These are phyloP conservation scores for Stenogyne calaminthoides DNA, from an alignment of 305 asterid genomes.

Conservation along the genomic window DNA sequence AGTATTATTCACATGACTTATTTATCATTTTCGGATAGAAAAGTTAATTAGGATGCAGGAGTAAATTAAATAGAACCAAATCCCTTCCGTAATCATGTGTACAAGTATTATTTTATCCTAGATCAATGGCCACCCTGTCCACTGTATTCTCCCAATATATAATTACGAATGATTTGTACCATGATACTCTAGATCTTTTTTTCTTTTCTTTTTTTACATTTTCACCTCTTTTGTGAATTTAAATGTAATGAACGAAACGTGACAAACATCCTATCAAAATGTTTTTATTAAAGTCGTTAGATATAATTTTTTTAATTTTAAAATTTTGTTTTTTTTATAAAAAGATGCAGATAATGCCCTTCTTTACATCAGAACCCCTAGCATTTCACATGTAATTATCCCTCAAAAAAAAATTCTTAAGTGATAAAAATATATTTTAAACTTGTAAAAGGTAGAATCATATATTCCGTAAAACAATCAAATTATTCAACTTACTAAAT, in stretches of 20 bases:
- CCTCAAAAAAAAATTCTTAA: no score
- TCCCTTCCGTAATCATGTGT: conserved; percentile 6
- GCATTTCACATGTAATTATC: neutral
- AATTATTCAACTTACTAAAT: no score
- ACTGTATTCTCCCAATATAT: conserved; percentile 5
- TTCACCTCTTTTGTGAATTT: neutral
- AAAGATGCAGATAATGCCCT: no score
- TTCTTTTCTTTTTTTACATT: neutral
- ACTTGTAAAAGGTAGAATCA: neutral
- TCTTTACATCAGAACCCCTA: neutral
- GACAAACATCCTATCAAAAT: neutral
- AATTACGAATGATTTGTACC: neutral
- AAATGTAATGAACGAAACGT: neutral
- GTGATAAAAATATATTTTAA: neutral
- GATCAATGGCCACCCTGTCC: conserved; percentile 21
- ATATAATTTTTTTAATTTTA: no score
- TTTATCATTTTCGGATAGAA: no score
- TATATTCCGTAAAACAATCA: no score
- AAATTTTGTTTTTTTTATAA: no score
- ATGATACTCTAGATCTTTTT: neutral
- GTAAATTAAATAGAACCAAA: neutral
- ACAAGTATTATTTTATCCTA: conserved; percentile 15
- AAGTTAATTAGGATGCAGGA: neutral
- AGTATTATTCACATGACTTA: no score
- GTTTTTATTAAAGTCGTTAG: no score